Conservation (phyloP, 148 eudicot species). For the Cornus controversa region DNA sequence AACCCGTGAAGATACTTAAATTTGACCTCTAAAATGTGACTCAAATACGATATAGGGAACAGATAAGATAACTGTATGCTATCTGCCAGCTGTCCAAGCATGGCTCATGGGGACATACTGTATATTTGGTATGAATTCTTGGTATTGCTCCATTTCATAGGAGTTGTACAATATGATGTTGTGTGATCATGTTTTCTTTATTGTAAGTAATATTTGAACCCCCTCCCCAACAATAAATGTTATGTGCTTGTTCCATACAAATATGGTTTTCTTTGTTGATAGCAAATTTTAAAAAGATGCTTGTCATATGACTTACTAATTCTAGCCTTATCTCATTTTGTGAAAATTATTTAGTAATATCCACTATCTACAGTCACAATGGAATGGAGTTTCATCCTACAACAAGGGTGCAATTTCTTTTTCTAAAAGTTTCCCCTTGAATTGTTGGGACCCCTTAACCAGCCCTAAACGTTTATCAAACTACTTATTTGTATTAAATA, state of each 20-base stretch:
- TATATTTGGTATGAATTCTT: too few species aligned
- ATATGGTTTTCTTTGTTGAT: neutral
- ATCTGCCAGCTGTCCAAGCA: too few species aligned
- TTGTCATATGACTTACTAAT: neutral
- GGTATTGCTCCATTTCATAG: too few species aligned
- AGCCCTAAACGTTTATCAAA: neutral
- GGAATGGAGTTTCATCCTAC: neutral
- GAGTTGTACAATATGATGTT: neutral
- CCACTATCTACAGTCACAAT: neutral
- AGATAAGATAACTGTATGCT: too few species aligned
- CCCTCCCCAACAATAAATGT: neutral
- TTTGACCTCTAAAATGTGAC: too few species aligned
- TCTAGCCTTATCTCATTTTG: neutral
- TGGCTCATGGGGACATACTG: too few species aligned
- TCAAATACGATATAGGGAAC: too few species aligned
- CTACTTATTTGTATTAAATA: neutral
- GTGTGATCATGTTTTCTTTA: neutral
- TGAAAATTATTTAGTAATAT: neutral
- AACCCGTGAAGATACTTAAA: too few species aligned
- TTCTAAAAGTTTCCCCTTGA: neutral
- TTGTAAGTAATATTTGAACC: neutral
- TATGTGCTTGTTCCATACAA: neutral
- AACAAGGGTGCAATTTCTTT: neutral
- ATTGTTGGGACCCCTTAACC: neutral
- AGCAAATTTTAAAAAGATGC: too few species aligned